Base-by-base conservation (phyloP, 257 asterid species). In the Coffea eugenioides region DNA sequence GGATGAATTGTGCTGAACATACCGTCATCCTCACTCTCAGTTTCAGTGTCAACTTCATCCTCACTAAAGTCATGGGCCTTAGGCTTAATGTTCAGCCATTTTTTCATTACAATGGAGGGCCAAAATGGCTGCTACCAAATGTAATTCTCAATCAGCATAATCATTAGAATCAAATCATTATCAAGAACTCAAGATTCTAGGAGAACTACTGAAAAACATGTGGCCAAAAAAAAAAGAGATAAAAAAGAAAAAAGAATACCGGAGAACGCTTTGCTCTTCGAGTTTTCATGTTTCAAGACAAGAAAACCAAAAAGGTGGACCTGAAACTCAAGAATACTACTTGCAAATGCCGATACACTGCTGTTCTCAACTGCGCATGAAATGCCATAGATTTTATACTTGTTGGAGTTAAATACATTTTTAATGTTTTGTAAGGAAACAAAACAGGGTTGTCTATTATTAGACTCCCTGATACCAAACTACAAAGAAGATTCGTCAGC, bases 1-100 rank as follows among this genome's bases (percentile, higher is more conserved):
- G 3, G 23, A 51, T 59, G 23, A 69, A 39, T 23, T 25, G 14
- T 57, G 12, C 34, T 21, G 82, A 27, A 80, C 79, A 52, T 86
- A 95, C 97, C 93, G 84, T 93, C 98, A 87, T 93, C 99, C 79
- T 95, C 98, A 73, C 97, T 92, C 91, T 95, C 98, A 16, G 85
- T 80, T 77, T 86, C 90, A 3, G 98, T 90, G 49, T 94, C 98
- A 25, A 83, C 91, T 89, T 95, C 98, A 83, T 95, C 98, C 79
- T 95, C 99, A 71, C 99, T 95, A 72, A 95, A 95, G 75, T 95
- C 98, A 73, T 88, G 69, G 79, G 86, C 94, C 81, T 87, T 80
- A 4, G 99, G 99, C 87, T 87, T 83, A 68, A 95, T 90, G 77
- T 95, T 95, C 59, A 95, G 89, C 99, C 99, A 95, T 83, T 95